Conservation (phyloP, 2,329 filamentous ascomycete genomes). For the Penicillium palitans region DNA sequence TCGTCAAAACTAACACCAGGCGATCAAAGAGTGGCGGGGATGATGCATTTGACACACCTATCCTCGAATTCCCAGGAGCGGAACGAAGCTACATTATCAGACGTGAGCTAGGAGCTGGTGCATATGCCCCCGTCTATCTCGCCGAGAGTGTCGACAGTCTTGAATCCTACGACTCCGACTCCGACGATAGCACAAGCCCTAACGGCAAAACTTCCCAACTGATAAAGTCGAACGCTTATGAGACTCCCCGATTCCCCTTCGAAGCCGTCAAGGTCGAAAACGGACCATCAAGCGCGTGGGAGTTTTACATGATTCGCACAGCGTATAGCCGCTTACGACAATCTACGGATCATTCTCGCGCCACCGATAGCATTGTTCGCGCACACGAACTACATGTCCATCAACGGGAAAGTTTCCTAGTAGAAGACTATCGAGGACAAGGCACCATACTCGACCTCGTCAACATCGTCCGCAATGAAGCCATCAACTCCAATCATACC, state of each 20-base stretch:
- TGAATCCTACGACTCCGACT: conserved; percentile 39
- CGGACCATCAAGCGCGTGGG: conserved; percentile 81
- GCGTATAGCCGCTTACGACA: conserved; percentile 71
- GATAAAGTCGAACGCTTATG: conserved; percentile 18
- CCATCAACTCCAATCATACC: conserved; percentile 49
- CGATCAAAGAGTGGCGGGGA: conserved; percentile 55
- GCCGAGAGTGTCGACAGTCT: conserved; percentile 69
- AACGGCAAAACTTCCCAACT: conserved; percentile 57
- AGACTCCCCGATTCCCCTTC: conserved; percentile 54
- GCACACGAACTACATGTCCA: conserved; percentile 92
- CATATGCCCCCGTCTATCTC: conserved; percentile 93
- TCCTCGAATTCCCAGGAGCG: conserved; percentile 67
- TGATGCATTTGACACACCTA: conserved; percentile 60
- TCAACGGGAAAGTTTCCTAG: conserved; percentile 81
- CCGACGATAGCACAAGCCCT: conserved; percentile 42
- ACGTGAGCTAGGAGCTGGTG: conserved; percentile 85
- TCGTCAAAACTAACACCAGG: conserved; percentile 65
- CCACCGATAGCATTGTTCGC: conserved; percentile 73
- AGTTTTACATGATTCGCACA: conserved; percentile 92
- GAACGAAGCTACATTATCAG: conserved; percentile 72
- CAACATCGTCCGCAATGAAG: conserved; percentile 75
- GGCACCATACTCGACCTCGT: conserved; percentile 94
- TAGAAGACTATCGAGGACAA: conserved; percentile 84
- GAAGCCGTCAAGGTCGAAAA: conserved; percentile 94
- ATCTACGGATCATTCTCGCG: conserved; percentile 60